phyloP scores from a whole-genome alignment of 805 yeast genomes.

The Barnettozyma wickerhamii region DNA sequence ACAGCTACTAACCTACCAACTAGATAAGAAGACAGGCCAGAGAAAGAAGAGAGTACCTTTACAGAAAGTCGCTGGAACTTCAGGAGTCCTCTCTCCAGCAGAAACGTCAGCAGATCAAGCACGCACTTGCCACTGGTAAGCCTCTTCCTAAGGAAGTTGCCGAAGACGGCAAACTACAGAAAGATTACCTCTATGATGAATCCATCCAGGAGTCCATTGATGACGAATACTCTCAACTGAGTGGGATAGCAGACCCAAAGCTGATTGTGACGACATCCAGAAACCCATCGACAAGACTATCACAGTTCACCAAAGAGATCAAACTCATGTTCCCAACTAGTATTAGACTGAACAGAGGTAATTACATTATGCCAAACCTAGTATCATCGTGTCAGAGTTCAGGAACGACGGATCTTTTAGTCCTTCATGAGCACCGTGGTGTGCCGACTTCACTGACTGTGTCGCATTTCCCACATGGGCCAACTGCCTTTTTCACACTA shows the following conservation, averaged over 20 bases:
- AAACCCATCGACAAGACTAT: slow-evolving; percentile 78
- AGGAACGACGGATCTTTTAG: slow-evolving; percentile 77
- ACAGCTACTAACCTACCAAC: background rate
- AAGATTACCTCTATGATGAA: slow-evolving; percentile 84
- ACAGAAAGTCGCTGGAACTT: slow-evolving; percentile 80
- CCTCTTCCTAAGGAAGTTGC: slow-evolving; percentile 86
- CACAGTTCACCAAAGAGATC: slow-evolving; percentile 92
- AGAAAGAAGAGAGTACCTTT: slow-evolving; percentile 91
- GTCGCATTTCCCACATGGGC: slow-evolving; percentile 97
- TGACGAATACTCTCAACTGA: slow-evolving; percentile 84
- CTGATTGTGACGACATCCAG: slow-evolving; percentile 91
- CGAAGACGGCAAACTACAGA: slow-evolving; percentile 77
- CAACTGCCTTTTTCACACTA: slow-evolving; percentile 88
- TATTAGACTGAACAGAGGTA: slow-evolving; percentile 89
- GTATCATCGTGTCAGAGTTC: slow-evolving; percentile 80
- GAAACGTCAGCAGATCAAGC: slow-evolving; percentile 80
- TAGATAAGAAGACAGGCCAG: slow-evolving; percentile 80
- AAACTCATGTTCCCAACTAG: slow-evolving; percentile 86
- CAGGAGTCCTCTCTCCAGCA: slow-evolving; percentile 85
- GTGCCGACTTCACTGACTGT: slow-evolving; percentile 91
- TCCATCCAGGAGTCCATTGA: slow-evolving; percentile 63
- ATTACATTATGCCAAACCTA: slow-evolving; percentile 76
- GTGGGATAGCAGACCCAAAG: slow-evolving; percentile 89
- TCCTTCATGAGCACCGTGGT: slow-evolving; percentile 96
- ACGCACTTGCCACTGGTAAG: slow-evolving; percentile 89